Evolutionary conservation across 257 asterid species (phyloP).

Genomic region (Gentiana dahurica): DNA sequence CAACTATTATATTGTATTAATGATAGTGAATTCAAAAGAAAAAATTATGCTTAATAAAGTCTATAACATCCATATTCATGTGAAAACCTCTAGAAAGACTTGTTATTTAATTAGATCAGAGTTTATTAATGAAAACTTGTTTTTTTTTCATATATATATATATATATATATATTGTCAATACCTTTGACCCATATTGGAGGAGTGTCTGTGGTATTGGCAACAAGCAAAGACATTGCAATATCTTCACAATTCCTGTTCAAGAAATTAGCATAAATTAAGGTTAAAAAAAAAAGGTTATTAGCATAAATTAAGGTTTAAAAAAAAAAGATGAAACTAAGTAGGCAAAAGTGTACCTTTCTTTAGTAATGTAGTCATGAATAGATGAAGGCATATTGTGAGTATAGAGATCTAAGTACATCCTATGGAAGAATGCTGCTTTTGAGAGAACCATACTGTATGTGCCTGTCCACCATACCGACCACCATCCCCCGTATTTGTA

Average conservation of each 20-base stretch:
- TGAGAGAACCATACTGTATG: constrained; percentile 58
- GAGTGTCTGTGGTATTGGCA: constrained; percentile 41
- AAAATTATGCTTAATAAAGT: no score
- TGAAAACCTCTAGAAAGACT: no score
- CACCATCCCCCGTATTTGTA: constrained; percentile 61
- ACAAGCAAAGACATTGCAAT: constrained; percentile 57
- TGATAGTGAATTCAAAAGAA: no score
- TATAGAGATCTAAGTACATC: constrained; percentile 40
- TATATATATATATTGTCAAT: background rate
- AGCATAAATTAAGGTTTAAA: background rate
- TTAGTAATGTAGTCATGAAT: constrained; percentile 36
- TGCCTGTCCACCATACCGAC: constrained; percentile 70
- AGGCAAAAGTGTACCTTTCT: constrained; percentile 27
- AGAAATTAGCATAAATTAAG: background rate
- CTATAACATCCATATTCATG: no score
- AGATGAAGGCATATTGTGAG: constrained; percentile 44
- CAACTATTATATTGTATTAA: no score
- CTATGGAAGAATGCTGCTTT: constrained; percentile 59
- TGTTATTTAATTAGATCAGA: no score
- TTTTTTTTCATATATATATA: no score
- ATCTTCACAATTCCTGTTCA: constrained; percentile 48
- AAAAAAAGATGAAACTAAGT: background rate
- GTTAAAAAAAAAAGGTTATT: background rate
- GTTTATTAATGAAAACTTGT: no score
- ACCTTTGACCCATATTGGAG: constrained; percentile 63